Evolutionary conservation across 1,139 yeast species (phyloP), one percentile per base, ranked within the genome.

Genomic region (Yamadazyma sp.): DNA sequence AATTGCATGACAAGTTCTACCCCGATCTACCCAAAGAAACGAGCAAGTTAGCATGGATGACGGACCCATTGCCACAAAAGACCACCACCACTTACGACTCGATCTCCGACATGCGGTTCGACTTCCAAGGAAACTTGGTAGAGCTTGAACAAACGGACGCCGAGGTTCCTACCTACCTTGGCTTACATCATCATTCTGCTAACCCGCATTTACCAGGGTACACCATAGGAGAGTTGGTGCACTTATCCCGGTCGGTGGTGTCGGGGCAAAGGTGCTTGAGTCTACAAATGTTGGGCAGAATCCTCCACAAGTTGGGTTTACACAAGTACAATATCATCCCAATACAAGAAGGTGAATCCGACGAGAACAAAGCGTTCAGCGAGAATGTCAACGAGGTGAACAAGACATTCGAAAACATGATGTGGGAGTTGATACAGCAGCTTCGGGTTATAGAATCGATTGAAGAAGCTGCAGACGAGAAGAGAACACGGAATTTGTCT

Each of bases 201-300:
- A 81, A 83, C 40, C 97, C 98, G 0, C 81, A 83, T 33, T 71
- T 91, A 41, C 96, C 98, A 0, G 99, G 99, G 0, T 92, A 92
- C 59, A 89, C 98, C 0, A 60, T 92, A 17, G 70, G 79, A 1
- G 99, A 92, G 56, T 69, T 92, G 38, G 85, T 86, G 0, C 95
- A 85, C 52, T 73, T 88, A 39, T 69, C 91, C 2, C 70, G 96
- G 47, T 87, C 96, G 1, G 78, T 85, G 0, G 79, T 85, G 40
- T 80, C 95, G 1, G 81, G 95, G 0, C 99, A 92, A 61, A 70
- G 98, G 39, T 79, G 94, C 46, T 75, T 92, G 17, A 89, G 96
- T 17, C 81, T 91, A 28, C 88, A 86, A 56, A 87, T 94, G 10
- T 57, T 91, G 33, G 99, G 99, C 2, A 72, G 98, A 44, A 77